A percentile compares a stretch with the other conserved stretches of the same genome.
Evolutionary conservation across 176 grass and related monocot species (phyloP).

Genomic region (Oryza glaberrima): DNA sequence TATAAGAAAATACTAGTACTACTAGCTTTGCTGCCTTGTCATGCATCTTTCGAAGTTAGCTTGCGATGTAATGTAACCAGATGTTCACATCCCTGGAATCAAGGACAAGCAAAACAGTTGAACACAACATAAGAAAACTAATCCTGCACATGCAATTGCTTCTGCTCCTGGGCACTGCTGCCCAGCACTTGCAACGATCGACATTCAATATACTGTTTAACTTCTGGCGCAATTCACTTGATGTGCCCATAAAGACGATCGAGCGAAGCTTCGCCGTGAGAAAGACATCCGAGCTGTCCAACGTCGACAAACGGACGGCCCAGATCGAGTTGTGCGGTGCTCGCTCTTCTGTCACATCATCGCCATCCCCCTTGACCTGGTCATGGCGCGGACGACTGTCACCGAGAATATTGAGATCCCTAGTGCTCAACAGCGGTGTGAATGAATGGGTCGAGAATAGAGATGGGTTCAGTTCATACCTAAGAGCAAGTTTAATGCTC

Average conservation of each 20-base stretch:
- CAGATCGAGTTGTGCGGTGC: too few relatives aligned
- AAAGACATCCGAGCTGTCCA: constrained; percentile 1
- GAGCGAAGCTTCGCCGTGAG: background rate
- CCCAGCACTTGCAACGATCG: background rate
- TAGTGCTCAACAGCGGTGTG: background rate
- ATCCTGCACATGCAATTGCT: constrained; percentile 6
- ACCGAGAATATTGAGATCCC: background rate
- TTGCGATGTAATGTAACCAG: background rate
- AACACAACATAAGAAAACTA: background rate
- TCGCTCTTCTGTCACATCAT: background rate
- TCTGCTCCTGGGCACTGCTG: background rate
- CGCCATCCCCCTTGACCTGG: background rate
- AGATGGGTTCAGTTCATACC: background rate
- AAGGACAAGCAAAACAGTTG: constrained; percentile 19
- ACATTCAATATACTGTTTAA: background rate
- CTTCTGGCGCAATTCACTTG: background rate
- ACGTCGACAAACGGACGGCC: background rate
- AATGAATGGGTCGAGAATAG: background rate
- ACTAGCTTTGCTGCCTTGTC: background rate
- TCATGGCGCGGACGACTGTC: background rate
- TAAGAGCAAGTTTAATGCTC: too few relatives aligned
- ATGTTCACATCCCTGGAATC: constrained; percentile 5
- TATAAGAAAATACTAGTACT: background rate
- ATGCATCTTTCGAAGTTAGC: background rate
- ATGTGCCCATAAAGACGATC: background rate